Evolutionary conservation across 208 protist species (phyloP), one percentile per base, ranked within the genome.

Genomic region (Kentomonas sorsogonicus): DNA sequence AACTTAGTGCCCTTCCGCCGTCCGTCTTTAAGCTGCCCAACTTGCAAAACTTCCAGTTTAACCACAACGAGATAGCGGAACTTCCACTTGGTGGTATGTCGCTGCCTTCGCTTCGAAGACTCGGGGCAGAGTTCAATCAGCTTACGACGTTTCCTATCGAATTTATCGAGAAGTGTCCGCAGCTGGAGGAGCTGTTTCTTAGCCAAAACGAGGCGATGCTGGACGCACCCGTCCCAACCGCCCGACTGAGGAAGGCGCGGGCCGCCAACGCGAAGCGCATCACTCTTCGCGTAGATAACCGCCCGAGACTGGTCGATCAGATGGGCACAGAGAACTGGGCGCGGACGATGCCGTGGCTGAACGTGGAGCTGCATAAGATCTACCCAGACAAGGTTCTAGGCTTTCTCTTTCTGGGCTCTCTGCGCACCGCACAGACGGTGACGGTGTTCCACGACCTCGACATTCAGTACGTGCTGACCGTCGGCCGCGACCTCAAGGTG

Each of bases 341-440:
- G 0, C 39, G 1, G 9, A 71, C 57, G 30, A 30, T 86, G 46
- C 79, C 78, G 23, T 89, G 84, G 81, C 57, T 89, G 22, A 69
- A 71, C 6, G 52, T 96, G n/a, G 51, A 84, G 39, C 56, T 90
- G 2, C 76, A 93, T 61, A 94, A 92, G 46, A 90, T 96, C 25
- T 96, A 94, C 57, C 89, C 89, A 11, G 89, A 96, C 60, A 75
- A 81, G 51, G 83, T 96, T 23, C 60, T 91, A n/a, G 77, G 83
- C 46, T 88, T 79, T 71, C 66, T 96, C 47, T 96, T 69, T 54
- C 54, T 96, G 15, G 89, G 89, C 13, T 93, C 84, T 0, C 60
- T 94, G 20, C 83, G 89, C 23, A 93, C 89, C 0, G 89, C 83
- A 16, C 86, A 94, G 50, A 87, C 77, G 15, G 52, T 63, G n/a